Base-by-base conservation (phyloP, 2,329 filamentous ascomycete genomes). In the Fusarium camptoceras region DNA sequence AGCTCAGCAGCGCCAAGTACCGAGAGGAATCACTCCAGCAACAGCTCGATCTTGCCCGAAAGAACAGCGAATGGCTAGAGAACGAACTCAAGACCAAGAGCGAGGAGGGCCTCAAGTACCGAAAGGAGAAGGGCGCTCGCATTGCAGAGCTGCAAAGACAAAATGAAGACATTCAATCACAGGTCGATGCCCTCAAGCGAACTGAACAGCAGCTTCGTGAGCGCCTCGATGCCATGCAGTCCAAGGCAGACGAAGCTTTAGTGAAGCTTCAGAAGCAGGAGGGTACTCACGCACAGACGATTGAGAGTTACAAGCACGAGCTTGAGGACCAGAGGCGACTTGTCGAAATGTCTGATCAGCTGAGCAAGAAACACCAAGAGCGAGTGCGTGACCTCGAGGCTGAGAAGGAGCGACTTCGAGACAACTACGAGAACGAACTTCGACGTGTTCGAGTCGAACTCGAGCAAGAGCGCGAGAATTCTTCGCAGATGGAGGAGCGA, bases 11-110 rank as follows among this genome's bases (percentile, higher is more conserved):
- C 62, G 90, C 94, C 67, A 97, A 94, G 75, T 98, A 97, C 83
- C 91, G 93, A 69, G 94, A 98, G 78, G 94, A 98, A 77, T 92
- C 90, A 30, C 84, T 98, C 15, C 91, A 96, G 79, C 94, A 98
- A 79, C 94, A 98, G 79, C 86, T 98, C 37, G 94, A 97, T 43
- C 85, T 97, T 59, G 89, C 95, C 20, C 94, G 94, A 78, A 92
- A 92, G 76, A 97, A 94, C 82, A 93, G 93, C 70, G 95, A 98
- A 74, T 99, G 94, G 92, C 91, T 96, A 59, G 94, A 98, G 76
- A 90, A 87, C 43, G 96, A 99, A 79, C 87, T 98, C 24, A 95
- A 97, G 83, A 94, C 93, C 1, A 97, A 97, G 82, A 91, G 88
- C 66, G 88, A 91, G 11, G 96, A 99, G 78, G 90, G 94, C 49